Percentiles rank a stretch among this genome's conserved stretches.
Conservation (phyloP, 345 rosid species). For the Balakata baccata region DNA sequence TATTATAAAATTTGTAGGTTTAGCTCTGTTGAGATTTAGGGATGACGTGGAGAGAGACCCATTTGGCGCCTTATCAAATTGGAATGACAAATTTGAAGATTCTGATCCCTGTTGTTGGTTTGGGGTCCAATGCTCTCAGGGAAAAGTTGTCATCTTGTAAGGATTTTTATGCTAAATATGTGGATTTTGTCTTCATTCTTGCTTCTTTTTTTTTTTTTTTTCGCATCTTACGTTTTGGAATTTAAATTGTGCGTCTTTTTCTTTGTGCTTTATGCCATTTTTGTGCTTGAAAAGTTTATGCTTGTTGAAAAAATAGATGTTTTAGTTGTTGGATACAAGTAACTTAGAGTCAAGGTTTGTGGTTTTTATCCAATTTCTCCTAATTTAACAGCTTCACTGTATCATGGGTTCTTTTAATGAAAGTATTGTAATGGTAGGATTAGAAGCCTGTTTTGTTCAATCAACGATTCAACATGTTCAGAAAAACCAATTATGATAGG, state of each 20-base stretch:
- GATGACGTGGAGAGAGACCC: constrained; percentile 69
- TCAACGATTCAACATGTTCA: too few relatives aligned
- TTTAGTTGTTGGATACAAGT: background rate
- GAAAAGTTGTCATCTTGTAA: constrained; percentile 64
- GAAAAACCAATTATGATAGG: background rate
- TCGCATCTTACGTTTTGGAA: background rate
- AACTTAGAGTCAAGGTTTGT: too few relatives aligned
- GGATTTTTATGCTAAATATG: constrained; percentile 20
- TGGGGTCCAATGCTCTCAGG: constrained; percentile 69
- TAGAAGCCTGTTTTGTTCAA: too few relatives aligned
- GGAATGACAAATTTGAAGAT: constrained; percentile 44
- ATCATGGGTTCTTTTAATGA: too few relatives aligned
- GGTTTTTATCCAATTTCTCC: background rate
- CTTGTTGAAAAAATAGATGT: background rate
- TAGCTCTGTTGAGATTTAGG: constrained; percentile 57
- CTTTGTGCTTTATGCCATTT: background rate
- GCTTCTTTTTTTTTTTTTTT: background rate
- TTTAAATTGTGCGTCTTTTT: too few relatives aligned
- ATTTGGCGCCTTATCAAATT: constrained; percentile 55
- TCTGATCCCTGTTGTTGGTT: constrained; percentile 75
- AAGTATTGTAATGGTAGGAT: too few relatives aligned
- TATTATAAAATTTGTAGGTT: constrained; percentile 37
- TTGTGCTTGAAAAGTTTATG: too few relatives aligned
- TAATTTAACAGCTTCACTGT: background rate
- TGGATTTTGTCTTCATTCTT: background rate